These are phyloP conservation scores for Ganoderma boninense DNA, from an alignment of 1,284 basidiomycete species.

Conservation along the genomic window DNA sequence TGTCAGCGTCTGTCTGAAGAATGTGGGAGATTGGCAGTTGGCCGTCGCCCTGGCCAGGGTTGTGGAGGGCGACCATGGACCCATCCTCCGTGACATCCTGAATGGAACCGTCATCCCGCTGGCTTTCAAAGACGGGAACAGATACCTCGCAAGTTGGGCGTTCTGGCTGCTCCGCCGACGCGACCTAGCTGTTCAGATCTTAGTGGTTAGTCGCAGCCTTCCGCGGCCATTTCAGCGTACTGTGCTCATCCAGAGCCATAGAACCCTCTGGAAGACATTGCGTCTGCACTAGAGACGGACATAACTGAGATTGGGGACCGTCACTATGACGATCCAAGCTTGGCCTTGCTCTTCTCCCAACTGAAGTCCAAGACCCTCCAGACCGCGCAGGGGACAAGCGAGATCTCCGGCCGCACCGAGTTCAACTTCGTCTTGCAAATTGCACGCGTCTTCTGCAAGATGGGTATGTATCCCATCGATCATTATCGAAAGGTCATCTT, in stretches of 20 bases:
- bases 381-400: slow-evolving; percentile 89
- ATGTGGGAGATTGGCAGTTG: slow-evolving; percentile 90
- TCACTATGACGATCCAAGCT: slow-evolving; percentile 90
- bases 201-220: slow-evolving; percentile 64
- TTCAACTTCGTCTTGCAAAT: slow-evolving; percentile 96
- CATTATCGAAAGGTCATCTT: not conserved
- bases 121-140: slow-evolving; percentile 87
- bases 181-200: slow-evolving; percentile 86
- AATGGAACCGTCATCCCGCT: slow-evolving; percentile 81
- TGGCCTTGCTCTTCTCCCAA: slow-evolving; percentile 91
- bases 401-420: slow-evolving; percentile 86
- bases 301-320: slow-evolving; percentile 81
- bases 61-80: slow-evolving; percentile 85
- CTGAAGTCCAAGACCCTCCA: slow-evolving; percentile 90
- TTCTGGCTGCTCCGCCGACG: slow-evolving; percentile 90
- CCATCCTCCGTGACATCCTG: slow-evolving; percentile 77
- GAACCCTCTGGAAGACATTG: slow-evolving; percentile 83
- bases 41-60: slow-evolving; percentile 89
- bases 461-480: slow-evolving; percentile 70
- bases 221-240: not conserved
- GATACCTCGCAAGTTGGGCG: slow-evolving; percentile 97
- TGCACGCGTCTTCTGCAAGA: slow-evolving; percentile 88
- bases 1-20: slow-evolving; percentile 89
- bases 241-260: slow-evolving; percentile 40
- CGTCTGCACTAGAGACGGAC: slow-evolving; percentile 58